A percentile compares a stretch with the other conserved stretches of the same genome.
Evolutionary conservation across 306 rosid genomes (phyloP).

Genomic region (Psophocarpus tetragonolobus): DNA sequence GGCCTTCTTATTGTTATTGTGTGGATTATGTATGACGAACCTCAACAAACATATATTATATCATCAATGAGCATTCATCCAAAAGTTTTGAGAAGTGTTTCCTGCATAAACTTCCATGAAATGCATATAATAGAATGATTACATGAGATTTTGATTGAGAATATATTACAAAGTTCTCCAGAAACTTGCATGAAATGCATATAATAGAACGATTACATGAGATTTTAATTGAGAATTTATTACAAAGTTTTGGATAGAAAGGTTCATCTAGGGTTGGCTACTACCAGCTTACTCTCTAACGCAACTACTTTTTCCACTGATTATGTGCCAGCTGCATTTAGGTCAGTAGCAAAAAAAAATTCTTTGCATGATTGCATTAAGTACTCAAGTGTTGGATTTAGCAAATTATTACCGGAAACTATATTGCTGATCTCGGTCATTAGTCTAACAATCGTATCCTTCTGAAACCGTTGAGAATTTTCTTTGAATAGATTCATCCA

Average conservation of each 20-base stretch:
- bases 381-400: slow-evolving; percentile 49
- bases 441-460: slow-evolving; percentile 51
- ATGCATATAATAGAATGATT: slow-evolving; percentile 14
- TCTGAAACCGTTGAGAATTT: slow-evolving; percentile 54
- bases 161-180: slow-evolving; percentile 11
- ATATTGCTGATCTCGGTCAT: slow-evolving; percentile 47
- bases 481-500: slow-evolving; percentile 69
- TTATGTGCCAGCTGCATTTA: slow-evolving; percentile 25
- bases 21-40: no score
- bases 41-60: no score
- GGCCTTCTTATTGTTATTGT: no score
- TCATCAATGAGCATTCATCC: no score
- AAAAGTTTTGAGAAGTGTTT: neutral
- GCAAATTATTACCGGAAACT: slow-evolving; percentile 41
- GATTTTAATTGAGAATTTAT: neutral
- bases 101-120: neutral
- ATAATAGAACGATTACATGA: slow-evolving; percentile 19
- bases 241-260: slow-evolving; percentile 16
- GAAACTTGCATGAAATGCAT: neutral
- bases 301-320: slow-evolving; percentile 32
- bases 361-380: slow-evolving; percentile 63
- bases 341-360: slow-evolving; percentile 39
- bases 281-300: slow-evolving; percentile 30
- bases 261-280: slow-evolving; percentile 27
- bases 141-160: slow-evolving; percentile 11